Evolutionary conservation across 2,329 filamentous ascomycete genomes (phyloP), one percentile per base, ranked within the genome.

Genomic region (Aaosphaeria arxii): DNA sequence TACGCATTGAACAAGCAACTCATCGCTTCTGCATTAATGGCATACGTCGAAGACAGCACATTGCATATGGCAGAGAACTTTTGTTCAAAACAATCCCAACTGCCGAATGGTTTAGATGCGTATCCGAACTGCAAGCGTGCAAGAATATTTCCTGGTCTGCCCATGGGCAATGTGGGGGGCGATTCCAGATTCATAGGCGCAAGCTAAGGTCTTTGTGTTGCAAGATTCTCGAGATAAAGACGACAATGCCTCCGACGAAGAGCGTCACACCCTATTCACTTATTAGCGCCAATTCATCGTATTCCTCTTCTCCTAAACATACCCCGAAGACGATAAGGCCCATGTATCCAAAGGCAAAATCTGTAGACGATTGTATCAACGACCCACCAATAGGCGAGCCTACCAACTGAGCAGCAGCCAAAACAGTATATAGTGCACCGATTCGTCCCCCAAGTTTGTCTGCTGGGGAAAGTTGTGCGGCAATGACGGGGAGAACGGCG

Each of bases 391-490:
- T 48, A 1, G 49, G 49, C 1, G 36, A 31, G 6, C 49, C 49
- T 11, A 51, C 32, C 4, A 51, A 17, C 4, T 44, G 43, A 5
- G 49, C 45, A n/a, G 48, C 36, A 4, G 45, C 46, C 32, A 47
- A 39, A 0, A 48, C 38, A 3, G 31, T 45, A 9, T 48, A 51
- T 17, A 51, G 48, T 0, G 49, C 49, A 13, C 49, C 49, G 5
- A 51, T 45, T 7, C 46, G 32, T 11, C 30, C 49, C 4, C 49
- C 49, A 11, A 51, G 40, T 39, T 48, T 51, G 5, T 44, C 35
- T 7, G 45, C 46, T 17, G 49, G 49, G 4, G 42, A 42, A 7
- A 51, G 45, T 30, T 51, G 45, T 5, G 45, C 46, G 7, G 48
- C 45, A 11, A 41, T 40, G 4, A 44, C 42, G 29, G 49, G 49